A percentile compares a stretch with the other conserved stretches of the same genome.
Conservation (phyloP, 305 asterid genomes). For the Fraxinus baroniana region DNA sequence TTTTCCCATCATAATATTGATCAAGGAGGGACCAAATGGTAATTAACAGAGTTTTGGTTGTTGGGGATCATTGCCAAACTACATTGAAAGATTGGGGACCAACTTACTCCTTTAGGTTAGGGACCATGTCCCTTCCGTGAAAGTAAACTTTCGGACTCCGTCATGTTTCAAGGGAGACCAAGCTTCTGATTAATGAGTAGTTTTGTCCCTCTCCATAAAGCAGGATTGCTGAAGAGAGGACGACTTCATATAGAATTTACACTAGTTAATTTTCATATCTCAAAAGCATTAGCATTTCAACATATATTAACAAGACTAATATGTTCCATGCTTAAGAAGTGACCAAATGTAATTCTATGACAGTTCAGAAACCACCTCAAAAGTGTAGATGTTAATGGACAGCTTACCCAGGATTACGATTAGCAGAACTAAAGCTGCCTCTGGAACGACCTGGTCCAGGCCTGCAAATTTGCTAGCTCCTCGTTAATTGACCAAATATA, state of each 20-base stretch:
- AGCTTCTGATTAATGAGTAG: not conserved
- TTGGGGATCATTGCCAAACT: not conserved
- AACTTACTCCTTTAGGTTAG: not conserved
- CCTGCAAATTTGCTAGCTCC: constrained; percentile 33
- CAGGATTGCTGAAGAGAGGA: not conserved
- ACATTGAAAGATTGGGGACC: not conserved
- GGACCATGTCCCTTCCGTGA: not conserved
- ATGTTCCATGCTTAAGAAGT: not conserved
- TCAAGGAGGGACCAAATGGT: not conserved
- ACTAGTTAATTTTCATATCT: not conserved
- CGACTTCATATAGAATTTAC: not conserved
- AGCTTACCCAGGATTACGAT: constrained; percentile 57
- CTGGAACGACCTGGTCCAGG: constrained; percentile 56
- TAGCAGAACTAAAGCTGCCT: constrained; percentile 43
- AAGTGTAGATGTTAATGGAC: not conserved
- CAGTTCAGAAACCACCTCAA: not conserved
- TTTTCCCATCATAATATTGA: not conserved
- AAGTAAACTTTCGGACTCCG: not conserved
- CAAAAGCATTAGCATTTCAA: not conserved
- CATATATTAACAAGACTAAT: not conserved
- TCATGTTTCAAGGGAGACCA: not conserved
- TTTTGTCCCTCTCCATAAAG: not conserved
- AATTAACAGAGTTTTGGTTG: not conserved
- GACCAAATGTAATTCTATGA: not conserved
- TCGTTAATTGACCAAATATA: not conserved